Base-by-base conservation (phyloP, 176 grass and related monocot species). In the Cenchrus purpureus region DNA sequence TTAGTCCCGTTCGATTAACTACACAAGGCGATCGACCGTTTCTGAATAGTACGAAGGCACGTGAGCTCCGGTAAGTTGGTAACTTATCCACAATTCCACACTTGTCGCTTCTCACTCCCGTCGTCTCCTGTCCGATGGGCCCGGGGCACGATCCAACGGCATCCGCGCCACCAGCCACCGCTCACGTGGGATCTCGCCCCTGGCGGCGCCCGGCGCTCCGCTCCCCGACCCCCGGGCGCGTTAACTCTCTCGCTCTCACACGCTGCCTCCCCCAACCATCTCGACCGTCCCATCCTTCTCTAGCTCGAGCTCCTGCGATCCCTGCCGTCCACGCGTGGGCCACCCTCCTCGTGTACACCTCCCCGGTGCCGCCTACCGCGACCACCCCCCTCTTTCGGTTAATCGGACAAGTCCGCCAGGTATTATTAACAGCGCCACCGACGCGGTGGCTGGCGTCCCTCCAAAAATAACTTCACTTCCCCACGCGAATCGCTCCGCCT, bases 381-480 rank as follows among this genome's bases (percentile, higher is more conserved):
- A 11, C 49, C 31, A 32, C 15, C n/a, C 7, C 62, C 19, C 73
- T 57, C 37, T 40, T 40, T 40, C 37, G 74, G 74, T 79, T 74
- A 83, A 76, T 2, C 67, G 68, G 84, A 74, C 84, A 79, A 59
- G 74, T 6, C 66, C 49, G 34, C 31, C 16, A 16, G 31, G 31
- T 46, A 46, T 64, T n/a, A 65, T 19, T 34, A 74, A 50, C 51
- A 37, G 69, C 54, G 28, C 44, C 73, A 86, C 84, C 84, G 84
- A 90, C 84, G 88, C 84, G 65, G 44, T 0, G 76, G 11, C 56
- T 81, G 37, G 37, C 37, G 37, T 40, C 37, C 37, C 37, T 40
- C 84, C 73, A 79, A 83, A 86, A 90, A 90, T 90, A 90, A 90
- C 84, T 60, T 73, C 79, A 73, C 88, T 68, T 20, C 73, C 84